Evolutionary conservation across 805 yeast species (phyloP), one percentile per base, ranked within the genome.

Genomic region (Candida endomychidarum): DNA sequence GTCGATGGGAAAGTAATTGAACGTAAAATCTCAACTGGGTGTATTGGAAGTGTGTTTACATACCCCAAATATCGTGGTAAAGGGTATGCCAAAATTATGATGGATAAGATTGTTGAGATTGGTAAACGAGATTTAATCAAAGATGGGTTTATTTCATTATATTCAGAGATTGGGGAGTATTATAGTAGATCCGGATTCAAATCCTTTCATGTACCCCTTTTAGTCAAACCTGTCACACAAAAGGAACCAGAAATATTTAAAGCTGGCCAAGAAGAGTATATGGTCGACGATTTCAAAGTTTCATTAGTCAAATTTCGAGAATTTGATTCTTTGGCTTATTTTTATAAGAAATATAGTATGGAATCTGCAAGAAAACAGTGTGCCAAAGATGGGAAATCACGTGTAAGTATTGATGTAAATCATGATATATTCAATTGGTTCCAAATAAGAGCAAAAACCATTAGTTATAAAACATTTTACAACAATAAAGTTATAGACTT

Each of bases 81-180:
- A 29, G 73, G 74, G 0, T 58, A 56, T 39, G 73, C 70, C 11
- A 46, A 51, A 17, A 53, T 67, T 19, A 69, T 70, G 74, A 51
- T 67, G 19, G 69, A 66, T 43, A 56, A 60, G 44, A 42, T 66
- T 34, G 60, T 65, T 28, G 58, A 61, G 16, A 33, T 17, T 48
- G 57, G 18, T 55, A 54, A 42, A 28, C 20, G 3, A 53, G 10
- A 40, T 37, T 11, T 34, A 64, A 22, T 69, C 67, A 40, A 40
- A 2, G 60, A 60, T 21, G 73, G 72, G 1, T 66, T 57, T 42
- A 53, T 56, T 7, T 62, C 63, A 44, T 57, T 70, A 40, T 68
- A 69, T 48, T 65, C 72, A 2, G 75, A 70, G 45, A 59, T 70
- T 8, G 74, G 74, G 8, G 74, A 70, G 38, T 70, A 65, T 52